phyloP scores from a whole-genome alignment of 73 alveolate species.

The Paraurostyla sp. region DNA sequence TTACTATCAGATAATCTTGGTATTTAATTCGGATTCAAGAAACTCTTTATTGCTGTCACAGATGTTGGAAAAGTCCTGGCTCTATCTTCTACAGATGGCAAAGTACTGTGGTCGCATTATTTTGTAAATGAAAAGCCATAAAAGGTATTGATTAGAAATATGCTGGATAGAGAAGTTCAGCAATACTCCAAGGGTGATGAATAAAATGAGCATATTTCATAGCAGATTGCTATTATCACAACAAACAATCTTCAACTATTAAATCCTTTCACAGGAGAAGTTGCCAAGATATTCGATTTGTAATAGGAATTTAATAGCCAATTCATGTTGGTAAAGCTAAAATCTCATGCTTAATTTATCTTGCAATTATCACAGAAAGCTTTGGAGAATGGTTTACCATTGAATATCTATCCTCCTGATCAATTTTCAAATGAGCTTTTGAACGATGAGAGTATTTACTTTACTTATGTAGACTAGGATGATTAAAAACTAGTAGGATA shows the following conservation, averaged over 20 bases:
- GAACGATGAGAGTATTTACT: slow-evolving; percentile 1
- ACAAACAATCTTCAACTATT: neutral
- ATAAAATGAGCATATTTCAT: too few species aligned
- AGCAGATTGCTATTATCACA: slow-evolving; percentile 16
- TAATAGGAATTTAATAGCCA: neutral
- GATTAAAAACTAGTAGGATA: neutral
- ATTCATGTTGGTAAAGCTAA: neutral
- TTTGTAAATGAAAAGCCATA: neutral
- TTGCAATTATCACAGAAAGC: neutral
- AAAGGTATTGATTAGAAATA: slow-evolving; percentile 44
- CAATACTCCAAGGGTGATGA: slow-evolving; percentile 7
- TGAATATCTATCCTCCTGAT: neutral
- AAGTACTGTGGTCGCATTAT: slow-evolving; percentile 16
- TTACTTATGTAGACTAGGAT: slow-evolving; percentile 4
- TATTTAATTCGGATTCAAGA: slow-evolving; percentile 33
- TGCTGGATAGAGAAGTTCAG: slow-evolving; percentile 53
- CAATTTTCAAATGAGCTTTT: neutral
- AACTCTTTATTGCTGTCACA: slow-evolving; percentile 24
- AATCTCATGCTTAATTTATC: slow-evolving; percentile 16
- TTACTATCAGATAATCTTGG: neutral
- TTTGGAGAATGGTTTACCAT: neutral
- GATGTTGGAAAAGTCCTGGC: slow-evolving; percentile 52
- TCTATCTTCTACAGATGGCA: slow-evolving; percentile 38
- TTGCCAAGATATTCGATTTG: neutral
- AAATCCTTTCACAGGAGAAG: slow-evolving; percentile 25